Evolutionary conservation across 2,329 filamentous ascomycete species (phyloP).

Genomic region (Cytospora schulzeri): DNA sequence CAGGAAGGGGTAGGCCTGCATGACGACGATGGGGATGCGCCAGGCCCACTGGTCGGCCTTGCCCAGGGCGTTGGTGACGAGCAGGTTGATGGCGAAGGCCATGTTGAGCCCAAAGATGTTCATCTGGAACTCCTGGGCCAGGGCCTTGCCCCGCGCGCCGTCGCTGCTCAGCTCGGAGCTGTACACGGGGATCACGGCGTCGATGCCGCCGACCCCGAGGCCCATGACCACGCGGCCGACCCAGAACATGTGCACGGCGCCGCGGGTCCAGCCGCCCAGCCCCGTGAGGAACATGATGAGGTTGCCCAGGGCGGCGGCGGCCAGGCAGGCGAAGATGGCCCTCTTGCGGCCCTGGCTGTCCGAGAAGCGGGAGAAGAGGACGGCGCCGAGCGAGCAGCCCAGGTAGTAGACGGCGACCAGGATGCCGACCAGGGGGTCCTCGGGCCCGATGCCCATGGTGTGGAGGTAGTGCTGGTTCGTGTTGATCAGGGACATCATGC

Average conservation of each 20-base stretch:
- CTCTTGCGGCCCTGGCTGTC: constrained; percentile 24
- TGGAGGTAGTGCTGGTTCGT: constrained; percentile 50
- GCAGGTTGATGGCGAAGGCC: constrained; percentile 62
- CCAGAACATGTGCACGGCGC: constrained; percentile 24
- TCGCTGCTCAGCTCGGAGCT: constrained; percentile 59
- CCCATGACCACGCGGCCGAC: constrained; percentile 37
- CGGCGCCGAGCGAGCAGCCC: constrained; percentile 58
- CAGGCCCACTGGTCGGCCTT: constrained; percentile 63
- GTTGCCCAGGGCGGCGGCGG: constrained; percentile 24
- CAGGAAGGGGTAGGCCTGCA: constrained; percentile 60
- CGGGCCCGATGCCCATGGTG: constrained; percentile 54
- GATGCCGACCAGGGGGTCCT: constrained; percentile 41
- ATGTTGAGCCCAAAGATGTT: constrained; percentile 65
- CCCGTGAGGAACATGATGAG: constrained; percentile 26
- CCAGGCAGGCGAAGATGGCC: constrained; percentile 27
- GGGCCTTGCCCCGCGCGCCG: constrained; percentile 56
- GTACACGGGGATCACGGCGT: constrained; percentile 63
- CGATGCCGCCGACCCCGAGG: constrained; percentile 61
- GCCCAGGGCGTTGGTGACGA: constrained; percentile 53
- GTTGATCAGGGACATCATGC: constrained; percentile 41
- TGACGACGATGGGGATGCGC: constrained; percentile 61
- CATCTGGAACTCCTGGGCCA: constrained; percentile 65
- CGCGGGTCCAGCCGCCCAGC: constrained; percentile 19
- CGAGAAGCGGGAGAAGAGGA: constrained; percentile 35
- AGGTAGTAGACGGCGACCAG: constrained; percentile 59